A percentile compares a stretch with the other conserved stretches of the same genome.
Conservation (phyloP, 306 rosid species). For the Lagenaria siceraria region DNA sequence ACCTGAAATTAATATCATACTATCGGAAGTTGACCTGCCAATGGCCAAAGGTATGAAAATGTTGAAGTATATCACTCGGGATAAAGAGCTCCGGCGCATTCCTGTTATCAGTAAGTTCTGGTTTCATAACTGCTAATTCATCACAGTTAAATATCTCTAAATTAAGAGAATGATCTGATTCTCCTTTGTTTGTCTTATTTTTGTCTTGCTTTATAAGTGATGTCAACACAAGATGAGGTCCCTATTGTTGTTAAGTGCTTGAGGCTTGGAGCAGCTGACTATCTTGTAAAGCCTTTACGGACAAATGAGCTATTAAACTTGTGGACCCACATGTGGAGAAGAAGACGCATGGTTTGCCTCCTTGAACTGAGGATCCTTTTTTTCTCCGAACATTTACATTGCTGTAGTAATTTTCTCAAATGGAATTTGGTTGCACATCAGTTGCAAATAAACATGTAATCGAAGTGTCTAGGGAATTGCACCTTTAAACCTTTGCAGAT, state of each 20-base stretch:
- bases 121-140: not conserved
- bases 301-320: conserved; percentile 90
- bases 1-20: conserved; percentile 78
- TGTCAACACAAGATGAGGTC: conserved; percentile 94
- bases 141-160: not conserved
- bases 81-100: conserved; percentile 62
- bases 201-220: conserved; percentile 49
- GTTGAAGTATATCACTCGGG: conserved; percentile 82
- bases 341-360: conserved; percentile 89
- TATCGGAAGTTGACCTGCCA: conserved; percentile 87
- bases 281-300: conserved; percentile 97
- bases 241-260: conserved; percentile 92
- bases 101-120: conserved; percentile 77
- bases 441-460: not conserved
- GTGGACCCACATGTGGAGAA: conserved; percentile 99
- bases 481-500: not conserved
- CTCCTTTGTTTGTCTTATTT: conserved; percentile 6
- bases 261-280: conserved; percentile 98
- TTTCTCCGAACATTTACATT: not conserved
- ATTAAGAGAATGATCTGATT: not conserved
- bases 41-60: conserved; percentile 71
- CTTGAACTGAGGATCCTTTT: not conserved
- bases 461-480: not conserved
- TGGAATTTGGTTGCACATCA: not conserved
- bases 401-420: not conserved